phyloP scores from a whole-genome alignment of 345 rosid genomes.

The Arabis alpina region DNA sequence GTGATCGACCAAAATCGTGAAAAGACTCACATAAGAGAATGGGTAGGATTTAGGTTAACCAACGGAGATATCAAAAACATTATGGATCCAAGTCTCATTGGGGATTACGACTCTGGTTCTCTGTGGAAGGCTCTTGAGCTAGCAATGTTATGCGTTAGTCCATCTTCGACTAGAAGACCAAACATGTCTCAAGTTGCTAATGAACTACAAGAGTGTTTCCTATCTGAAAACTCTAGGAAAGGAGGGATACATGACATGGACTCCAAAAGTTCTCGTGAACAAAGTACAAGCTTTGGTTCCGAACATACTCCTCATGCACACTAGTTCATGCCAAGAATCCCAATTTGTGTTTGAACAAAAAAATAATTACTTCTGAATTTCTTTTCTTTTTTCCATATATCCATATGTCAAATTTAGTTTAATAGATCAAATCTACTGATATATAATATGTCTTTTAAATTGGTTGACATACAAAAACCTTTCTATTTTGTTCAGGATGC shows the following conservation, averaged over 20 bases:
- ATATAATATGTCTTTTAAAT: no score
- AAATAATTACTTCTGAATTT: not conserved
- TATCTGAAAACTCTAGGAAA: not conserved
- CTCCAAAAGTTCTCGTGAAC: not conserved
- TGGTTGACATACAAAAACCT: no score
- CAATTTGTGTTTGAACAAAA: not conserved
- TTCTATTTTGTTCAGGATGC: no score
- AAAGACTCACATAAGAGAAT: slow-evolving; percentile 30
- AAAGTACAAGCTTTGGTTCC: not conserved
- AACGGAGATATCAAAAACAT: slow-evolving; percentile 44
- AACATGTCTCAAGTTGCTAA: slow-evolving; percentile 37
- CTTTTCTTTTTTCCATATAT: no score
- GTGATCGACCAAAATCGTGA: slow-evolving; percentile 32
- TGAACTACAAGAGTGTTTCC: slow-evolving; percentile 39
- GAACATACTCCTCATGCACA: not conserved
- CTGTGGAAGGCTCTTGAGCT: slow-evolving; percentile 47
- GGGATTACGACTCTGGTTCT: slow-evolving; percentile 36
- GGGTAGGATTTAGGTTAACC: slow-evolving; percentile 38
- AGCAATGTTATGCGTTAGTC: slow-evolving; percentile 45
- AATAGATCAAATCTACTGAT: not conserved
- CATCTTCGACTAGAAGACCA: slow-evolving; percentile 39
- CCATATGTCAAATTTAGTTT: not conserved
- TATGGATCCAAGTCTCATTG: slow-evolving; percentile 48
- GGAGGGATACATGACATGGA: not conserved
- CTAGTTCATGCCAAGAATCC: not conserved